These are phyloP conservation scores for Capsaspora owczarzaki DNA, from an alignment of 78 protist genomes.

Conservation along the genomic window DNA sequence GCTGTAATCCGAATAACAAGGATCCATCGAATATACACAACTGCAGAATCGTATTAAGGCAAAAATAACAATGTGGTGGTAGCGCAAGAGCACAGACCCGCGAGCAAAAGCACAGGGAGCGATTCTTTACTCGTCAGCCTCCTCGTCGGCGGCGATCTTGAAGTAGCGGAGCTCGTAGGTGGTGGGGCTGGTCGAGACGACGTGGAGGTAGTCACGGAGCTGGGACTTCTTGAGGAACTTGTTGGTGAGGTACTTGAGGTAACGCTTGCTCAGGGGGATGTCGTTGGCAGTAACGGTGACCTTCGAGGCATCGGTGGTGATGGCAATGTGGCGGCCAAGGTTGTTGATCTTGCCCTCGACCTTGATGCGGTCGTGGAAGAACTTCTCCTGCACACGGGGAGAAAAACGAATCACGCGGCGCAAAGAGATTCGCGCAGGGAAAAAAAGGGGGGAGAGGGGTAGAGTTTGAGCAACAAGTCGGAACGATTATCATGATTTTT, in stretches of 20 bases:
- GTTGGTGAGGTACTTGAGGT: constrained; percentile 86
- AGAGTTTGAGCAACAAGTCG: too few species aligned
- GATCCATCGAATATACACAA: too few species aligned
- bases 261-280: constrained; percentile 67
- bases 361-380: constrained; percentile 44
- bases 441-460: too few species aligned
- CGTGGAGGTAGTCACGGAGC: constrained; percentile 77
- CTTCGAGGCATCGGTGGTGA: constrained; percentile 38
- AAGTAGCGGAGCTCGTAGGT: constrained; percentile 63
- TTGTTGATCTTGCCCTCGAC: constrained; percentile 73
- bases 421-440: too few species aligned
- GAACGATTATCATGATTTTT: too few species aligned
- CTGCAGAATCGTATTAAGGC: too few species aligned
- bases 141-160: constrained; percentile 49
- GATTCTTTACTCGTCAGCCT: constrained; percentile 37
- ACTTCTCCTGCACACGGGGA: constrained; percentile 8
- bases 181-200: constrained; percentile 63
- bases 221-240: constrained; percentile 79
- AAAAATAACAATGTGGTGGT: too few species aligned
- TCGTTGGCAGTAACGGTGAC: constrained; percentile 37
- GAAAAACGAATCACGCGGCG: too few species aligned
- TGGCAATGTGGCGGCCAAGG: constrained; percentile 60
- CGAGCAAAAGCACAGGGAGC: too few species aligned
- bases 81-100: too few species aligned
- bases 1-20: too few species aligned